Base-by-base conservation (phyloP, 1,139 yeast species). In the Suhomyces anneliseae region DNA sequence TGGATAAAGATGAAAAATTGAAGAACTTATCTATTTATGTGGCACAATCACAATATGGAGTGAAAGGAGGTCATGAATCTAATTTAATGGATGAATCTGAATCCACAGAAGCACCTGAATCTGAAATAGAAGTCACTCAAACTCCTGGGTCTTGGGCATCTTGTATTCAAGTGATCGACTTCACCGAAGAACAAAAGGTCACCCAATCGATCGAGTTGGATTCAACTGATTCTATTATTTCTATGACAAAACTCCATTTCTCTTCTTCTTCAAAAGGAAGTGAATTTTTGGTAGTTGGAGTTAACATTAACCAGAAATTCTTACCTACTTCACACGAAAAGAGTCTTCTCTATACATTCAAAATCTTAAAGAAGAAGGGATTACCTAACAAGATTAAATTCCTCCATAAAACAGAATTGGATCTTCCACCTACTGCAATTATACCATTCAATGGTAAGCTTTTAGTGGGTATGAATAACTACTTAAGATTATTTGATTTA, bases 341-440 rank as follows among this genome's bases (percentile, higher is more conserved):
- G 7, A 68, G 72, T 10, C 72, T 53, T 52, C 54, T 85, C 27
- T 69, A 71, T 44, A 71, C 81, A 1, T 83, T 78, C 56, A 70
- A 62, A 36, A 64, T 81, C 11, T 53, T 57, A 6, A 47, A 50
- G 27, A 54, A 52, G 27, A 66, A 67, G 9, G 45, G 50, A 8
- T 49, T 50, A 24, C 66, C 68, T 3, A 62, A 60, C 34, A 56
- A 64, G 2, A 55, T 87, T 15, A 65, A 69, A 39, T 70, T 82
- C 27, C 57, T 85, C 4, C 95, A 92, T 64, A 73, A 73, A 49
- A 92, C 98, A 0, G 62, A 67, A 27, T 66, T 87, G 0, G 83
- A 79, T 7, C 68, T 59, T 8, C 67, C 72, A 0, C 82, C 85
- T 0, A 55, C 74, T 31, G 74, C 86, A 0, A 57, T 92, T 61